Percentiles rank a stretch among this genome's conserved stretches.
These are phyloP conservation scores for Saturnispora hagleri DNA, from an alignment of 805 yeast genomes.

Conservation along the genomic window DNA sequence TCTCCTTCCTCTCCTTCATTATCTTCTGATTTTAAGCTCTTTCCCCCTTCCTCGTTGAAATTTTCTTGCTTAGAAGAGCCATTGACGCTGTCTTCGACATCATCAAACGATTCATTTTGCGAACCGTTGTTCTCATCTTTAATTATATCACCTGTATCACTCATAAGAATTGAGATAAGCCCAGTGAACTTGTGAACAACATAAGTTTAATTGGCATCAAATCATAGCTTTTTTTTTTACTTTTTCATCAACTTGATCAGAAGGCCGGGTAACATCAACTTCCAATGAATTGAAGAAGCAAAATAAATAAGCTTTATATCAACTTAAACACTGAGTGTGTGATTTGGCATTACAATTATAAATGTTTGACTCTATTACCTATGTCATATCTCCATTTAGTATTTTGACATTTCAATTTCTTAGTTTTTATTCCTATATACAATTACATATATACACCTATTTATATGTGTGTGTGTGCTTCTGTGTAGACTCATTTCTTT, in stretches of 20 bases:
- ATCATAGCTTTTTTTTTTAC: background rate
- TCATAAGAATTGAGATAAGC: background rate
- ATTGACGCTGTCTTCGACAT: background rate
- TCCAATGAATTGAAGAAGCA: background rate
- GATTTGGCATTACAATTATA: background rate
- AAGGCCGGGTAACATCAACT: background rate
- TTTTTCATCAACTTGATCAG: background rate
- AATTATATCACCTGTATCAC: background rate
- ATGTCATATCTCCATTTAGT: too few species aligned
- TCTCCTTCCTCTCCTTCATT: constrained; percentile 5
- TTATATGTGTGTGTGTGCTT: background rate
- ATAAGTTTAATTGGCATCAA: background rate
- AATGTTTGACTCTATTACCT: too few species aligned
- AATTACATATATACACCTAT: background rate
- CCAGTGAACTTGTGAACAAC: background rate
- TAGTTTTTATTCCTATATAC: background rate
- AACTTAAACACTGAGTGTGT: too few species aligned
- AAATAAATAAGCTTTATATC: background rate
- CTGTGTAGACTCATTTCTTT: constrained; percentile 18
- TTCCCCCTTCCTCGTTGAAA: background rate
- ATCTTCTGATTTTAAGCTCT: background rate
- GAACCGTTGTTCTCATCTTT: background rate
- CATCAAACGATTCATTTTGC: background rate
- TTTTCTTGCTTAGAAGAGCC: background rate
- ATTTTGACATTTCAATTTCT: background rate